These are phyloP conservation scores for Maudiozyma turicensis DNA, from an alignment of 805 yeast genomes.

Conservation along the genomic window DNA sequence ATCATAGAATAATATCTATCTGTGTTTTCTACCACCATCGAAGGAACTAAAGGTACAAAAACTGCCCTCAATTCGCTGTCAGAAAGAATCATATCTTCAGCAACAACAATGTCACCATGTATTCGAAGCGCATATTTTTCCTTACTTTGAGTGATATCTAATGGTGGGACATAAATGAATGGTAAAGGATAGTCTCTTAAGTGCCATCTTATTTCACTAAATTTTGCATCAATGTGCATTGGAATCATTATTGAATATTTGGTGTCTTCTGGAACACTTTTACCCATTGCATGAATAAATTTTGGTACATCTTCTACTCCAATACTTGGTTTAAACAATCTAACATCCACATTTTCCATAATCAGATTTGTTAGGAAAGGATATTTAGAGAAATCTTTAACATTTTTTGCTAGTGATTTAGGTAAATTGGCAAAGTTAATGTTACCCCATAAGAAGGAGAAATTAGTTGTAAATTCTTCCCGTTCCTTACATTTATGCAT, in stretches of 20 bases:
- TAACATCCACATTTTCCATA: constrained; percentile 40
- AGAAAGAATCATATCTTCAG: constrained; percentile 50
- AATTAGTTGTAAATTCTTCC: constrained; percentile 33
- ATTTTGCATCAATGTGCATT: constrained; percentile 41
- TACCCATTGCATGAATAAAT: constrained; percentile 66
- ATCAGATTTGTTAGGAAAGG: constrained; percentile 47
- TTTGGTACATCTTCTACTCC: constrained; percentile 44
- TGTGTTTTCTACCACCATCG: constrained; percentile 30
- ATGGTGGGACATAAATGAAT: constrained; percentile 57
- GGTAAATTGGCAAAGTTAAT: constrained; percentile 30
- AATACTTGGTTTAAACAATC: constrained; percentile 41
- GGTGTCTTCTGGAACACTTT: constrained; percentile 69
- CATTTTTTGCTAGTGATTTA: constrained; percentile 33
- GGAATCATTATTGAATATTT: constrained; percentile 64
- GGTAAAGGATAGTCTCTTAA: constrained; percentile 85
- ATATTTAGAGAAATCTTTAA: constrained; percentile 37
- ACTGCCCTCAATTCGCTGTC: constrained; percentile 48
- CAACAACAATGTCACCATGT: constrained; percentile 56
- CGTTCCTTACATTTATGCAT: constrained; percentile 35
- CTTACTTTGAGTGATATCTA: constrained; percentile 24
- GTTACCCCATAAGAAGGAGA: constrained; percentile 35
- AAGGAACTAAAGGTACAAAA: constrained; percentile 52
- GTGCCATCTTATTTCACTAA: constrained; percentile 58
- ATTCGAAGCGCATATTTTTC: constrained; percentile 30
- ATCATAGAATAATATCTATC: constrained; percentile 43